Evolutionary conservation across 495 filamentous ascomycete genomes (phyloP).

Genomic region (Podospora bellae-mahoneyi): DNA sequence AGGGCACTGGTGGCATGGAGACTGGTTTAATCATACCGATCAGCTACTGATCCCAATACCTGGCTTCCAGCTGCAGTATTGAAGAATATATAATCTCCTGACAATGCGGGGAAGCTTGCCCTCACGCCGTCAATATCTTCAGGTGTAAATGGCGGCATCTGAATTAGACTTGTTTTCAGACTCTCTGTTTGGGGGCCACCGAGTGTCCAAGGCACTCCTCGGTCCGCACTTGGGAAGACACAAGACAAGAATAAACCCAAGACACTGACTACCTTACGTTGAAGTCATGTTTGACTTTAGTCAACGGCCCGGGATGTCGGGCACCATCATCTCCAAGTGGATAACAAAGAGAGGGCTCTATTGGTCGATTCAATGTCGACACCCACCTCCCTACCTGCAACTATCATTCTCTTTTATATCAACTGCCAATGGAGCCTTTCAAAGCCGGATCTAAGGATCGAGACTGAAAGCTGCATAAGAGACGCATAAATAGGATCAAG

Average conservation of each 20-base stretch:
- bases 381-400: too few species aligned
- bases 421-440: neutral
- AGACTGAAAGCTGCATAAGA: neutral
- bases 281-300: neutral
- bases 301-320: neutral
- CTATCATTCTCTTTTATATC: neutral
- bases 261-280: neutral
- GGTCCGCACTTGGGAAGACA: neutral
- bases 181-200: neutral
- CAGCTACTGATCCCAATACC: conserved; percentile 58
- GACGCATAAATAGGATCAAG: conserved; percentile 11
- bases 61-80: conserved; percentile 78
- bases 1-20: neutral
- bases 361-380: neutral
- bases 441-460: neutral
- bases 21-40: conserved; percentile 49
- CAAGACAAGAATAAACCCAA: neutral
- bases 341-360: neutral
- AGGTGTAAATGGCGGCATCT: conserved; percentile 27
- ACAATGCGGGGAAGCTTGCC: conserved; percentile 61
- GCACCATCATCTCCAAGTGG: neutral
- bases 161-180: neutral
- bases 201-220: neutral
- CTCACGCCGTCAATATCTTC: conserved; percentile 51
- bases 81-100: conserved; percentile 63